phyloP scores from a whole-genome alignment of 768 basidiomycete species.

The Pisolithus tinctorius region DNA sequence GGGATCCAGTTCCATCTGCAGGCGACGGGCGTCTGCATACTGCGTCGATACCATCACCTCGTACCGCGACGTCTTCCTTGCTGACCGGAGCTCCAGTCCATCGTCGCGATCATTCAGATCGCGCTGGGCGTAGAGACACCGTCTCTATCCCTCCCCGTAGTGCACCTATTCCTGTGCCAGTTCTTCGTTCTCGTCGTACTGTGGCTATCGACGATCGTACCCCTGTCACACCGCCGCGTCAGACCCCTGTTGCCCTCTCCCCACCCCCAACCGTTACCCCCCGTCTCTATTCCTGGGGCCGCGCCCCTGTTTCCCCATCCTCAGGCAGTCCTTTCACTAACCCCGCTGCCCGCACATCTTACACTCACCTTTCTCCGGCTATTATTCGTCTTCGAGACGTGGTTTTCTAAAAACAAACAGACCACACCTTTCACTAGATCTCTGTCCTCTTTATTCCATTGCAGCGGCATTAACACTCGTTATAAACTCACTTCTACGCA shows the following conservation, averaged over 20 bases:
- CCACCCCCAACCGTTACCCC: constrained; percentile 52
- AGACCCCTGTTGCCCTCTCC: constrained; percentile 27
- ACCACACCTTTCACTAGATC: constrained; percentile 4
- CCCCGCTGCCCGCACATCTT: constrained; percentile 51
- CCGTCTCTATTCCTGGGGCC: constrained; percentile 50
- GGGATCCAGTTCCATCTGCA: constrained; percentile 1
- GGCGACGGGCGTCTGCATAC: background rate
- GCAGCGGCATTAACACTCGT: constrained; percentile 14
- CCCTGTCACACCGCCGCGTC: constrained; percentile 28
- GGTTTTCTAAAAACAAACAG: constrained; percentile 9
- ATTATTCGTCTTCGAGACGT: constrained; percentile 42
- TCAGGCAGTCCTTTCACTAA: constrained; percentile 49
- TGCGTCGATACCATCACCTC: background rate
- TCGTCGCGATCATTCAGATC: constrained; percentile 3
- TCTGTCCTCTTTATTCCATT: constrained; percentile 1
- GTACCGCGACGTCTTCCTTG: background rate
- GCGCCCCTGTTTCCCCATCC: constrained; percentile 27
- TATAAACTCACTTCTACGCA: constrained; percentile 12
- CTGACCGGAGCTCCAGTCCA: background rate
- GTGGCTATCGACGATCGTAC: constrained; percentile 15
- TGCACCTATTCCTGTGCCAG: constrained; percentile 26
- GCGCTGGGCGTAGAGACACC: background rate
- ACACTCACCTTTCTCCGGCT: constrained; percentile 45
- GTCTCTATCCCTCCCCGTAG: constrained; percentile 17
- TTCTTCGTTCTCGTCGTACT: constrained; percentile 14